Conservation (phyloP, 805 yeast species). For the Ogataea kodamae region DNA sequence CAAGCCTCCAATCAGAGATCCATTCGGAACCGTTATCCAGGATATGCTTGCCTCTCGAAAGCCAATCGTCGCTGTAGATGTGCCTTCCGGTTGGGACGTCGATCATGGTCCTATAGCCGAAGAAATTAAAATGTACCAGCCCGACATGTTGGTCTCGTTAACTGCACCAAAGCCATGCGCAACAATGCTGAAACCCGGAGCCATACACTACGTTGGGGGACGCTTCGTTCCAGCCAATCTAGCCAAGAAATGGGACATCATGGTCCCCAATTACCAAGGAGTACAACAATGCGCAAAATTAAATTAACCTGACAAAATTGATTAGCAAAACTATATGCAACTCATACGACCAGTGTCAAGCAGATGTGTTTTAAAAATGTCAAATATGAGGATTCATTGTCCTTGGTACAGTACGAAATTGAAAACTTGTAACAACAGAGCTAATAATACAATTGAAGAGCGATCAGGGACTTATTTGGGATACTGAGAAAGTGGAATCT, state of each 20-base stretch:
- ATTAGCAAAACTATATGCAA: constrained; percentile 19
- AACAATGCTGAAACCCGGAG: constrained; percentile 38
- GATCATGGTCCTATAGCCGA: constrained; percentile 68
- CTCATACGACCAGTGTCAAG: constrained; percentile 11
- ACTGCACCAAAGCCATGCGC: constrained; percentile 96
- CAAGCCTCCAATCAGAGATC: constrained; percentile 80
- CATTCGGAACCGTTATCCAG: constrained; percentile 54
- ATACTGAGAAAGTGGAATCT: constrained; percentile 22
- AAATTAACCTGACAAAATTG: constrained; percentile 2
- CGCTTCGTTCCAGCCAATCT: constrained; percentile 67
- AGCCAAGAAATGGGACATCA: constrained; percentile 71
- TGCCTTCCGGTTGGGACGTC: constrained; percentile 98
- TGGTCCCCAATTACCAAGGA: constrained; percentile 56
- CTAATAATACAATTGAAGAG: constrained; percentile 11
- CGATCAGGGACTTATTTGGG: constrained; percentile 17
- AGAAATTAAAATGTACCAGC: constrained; percentile 38
- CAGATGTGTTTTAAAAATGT: constrained; percentile 9
- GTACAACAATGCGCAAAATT: constrained; percentile 49
- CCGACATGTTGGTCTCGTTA: constrained; percentile 70
- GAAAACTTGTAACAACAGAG: constrained; percentile 10
- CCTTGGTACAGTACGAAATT: constrained; percentile 7
- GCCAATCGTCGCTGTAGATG: constrained; percentile 79
- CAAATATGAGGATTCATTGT: constrained; percentile 7
- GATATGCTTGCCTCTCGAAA: constrained; percentile 36
- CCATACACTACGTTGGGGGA: constrained; percentile 82